Conservation (phyloP, 1,284 basidiomycete species). For the Coriolopsis trogii region DNA sequence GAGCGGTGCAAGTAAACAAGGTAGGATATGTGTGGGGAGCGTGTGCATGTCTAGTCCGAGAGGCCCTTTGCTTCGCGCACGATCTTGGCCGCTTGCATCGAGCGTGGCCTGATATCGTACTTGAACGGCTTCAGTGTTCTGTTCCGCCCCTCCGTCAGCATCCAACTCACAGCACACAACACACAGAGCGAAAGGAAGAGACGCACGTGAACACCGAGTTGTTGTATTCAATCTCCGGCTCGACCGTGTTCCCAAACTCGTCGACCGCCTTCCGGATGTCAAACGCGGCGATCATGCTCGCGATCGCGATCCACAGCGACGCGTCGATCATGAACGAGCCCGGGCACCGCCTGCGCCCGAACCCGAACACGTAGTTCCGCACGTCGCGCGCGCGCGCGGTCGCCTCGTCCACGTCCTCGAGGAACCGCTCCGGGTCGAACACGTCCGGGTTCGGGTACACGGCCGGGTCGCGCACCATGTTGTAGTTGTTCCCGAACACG, state of each 20-base stretch:
- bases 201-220: constrained; percentile 48
- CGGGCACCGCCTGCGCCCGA: constrained; percentile 43
- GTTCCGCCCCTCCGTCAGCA: constrained; percentile 26
- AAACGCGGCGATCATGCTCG: constrained; percentile 46
- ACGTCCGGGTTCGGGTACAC: constrained; percentile 41
- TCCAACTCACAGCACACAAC: not conserved
- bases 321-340: constrained; percentile 50
- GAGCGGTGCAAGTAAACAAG: too few species aligned
- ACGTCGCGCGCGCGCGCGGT: constrained; percentile 34
- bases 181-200: too few species aligned
- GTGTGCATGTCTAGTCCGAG: constrained; percentile 9
- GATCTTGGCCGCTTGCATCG: constrained; percentile 29
- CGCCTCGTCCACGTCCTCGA: constrained; percentile 32
- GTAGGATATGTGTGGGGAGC: not conserved
- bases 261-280: constrained; percentile 44
- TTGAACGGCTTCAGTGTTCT: constrained; percentile 33
- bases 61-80: constrained; percentile 28
- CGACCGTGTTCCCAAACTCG: constrained; percentile 43
- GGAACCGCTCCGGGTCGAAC: constrained; percentile 42
- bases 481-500: constrained; percentile 41
- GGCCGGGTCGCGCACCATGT: constrained; percentile 41
- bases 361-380: constrained; percentile 40
- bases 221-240: constrained; percentile 43
- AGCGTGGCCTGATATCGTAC: constrained; percentile 34
- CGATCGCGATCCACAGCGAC: constrained; percentile 50